These are phyloP conservation scores for Fistulinella prunicolor DNA, from an alignment of 768 basidiomycete species.

Conservation along the genomic window DNA sequence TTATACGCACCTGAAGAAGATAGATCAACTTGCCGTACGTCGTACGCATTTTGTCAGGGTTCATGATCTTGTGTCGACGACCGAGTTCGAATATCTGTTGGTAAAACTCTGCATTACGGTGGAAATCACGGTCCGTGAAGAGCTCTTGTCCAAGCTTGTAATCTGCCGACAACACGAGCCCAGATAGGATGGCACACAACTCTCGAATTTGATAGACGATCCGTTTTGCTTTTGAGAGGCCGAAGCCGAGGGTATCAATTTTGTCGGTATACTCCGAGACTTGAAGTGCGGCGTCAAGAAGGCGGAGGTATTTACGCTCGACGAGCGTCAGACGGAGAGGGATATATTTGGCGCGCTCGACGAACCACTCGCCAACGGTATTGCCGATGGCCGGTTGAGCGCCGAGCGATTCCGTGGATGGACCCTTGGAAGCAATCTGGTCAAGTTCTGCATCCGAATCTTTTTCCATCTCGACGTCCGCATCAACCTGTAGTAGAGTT, in stretches of 20 bases:
- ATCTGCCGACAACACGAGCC: slow-evolving; percentile 76
- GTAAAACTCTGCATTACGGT: slow-evolving; percentile 76
- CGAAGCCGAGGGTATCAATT: slow-evolving; percentile 77
- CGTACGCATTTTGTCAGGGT: slow-evolving; percentile 87
- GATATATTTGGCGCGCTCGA: slow-evolving; percentile 78
- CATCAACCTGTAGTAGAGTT: slow-evolving; percentile 24
- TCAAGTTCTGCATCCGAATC: slow-evolving; percentile 39
- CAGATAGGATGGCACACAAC: slow-evolving; percentile 84
- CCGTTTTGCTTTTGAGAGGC: slow-evolving; percentile 79
- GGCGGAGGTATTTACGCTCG: slow-evolving; percentile 82
- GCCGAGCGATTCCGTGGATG: slow-evolving; percentile 38
- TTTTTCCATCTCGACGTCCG: slow-evolving; percentile 36
- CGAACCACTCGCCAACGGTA: slow-evolving; percentile 79
- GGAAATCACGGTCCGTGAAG: slow-evolving; percentile 78
- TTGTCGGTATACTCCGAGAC: slow-evolving; percentile 91
- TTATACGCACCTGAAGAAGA: slow-evolving; percentile 61
- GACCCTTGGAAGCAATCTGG: slow-evolving; percentile 29
- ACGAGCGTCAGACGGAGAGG: slow-evolving; percentile 70
- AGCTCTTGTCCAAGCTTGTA: slow-evolving; percentile 89
- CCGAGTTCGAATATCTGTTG: slow-evolving; percentile 80
- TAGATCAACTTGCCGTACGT: slow-evolving; percentile 88
- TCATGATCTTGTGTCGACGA: slow-evolving; percentile 86
- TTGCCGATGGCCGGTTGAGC: slow-evolving; percentile 59
- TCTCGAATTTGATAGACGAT: slow-evolving; percentile 86
- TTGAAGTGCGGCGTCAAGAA: slow-evolving; percentile 79